Evolutionary conservation across 1,139 yeast genomes (phyloP).

Genomic region (Diutina scorzettiae): DNA sequence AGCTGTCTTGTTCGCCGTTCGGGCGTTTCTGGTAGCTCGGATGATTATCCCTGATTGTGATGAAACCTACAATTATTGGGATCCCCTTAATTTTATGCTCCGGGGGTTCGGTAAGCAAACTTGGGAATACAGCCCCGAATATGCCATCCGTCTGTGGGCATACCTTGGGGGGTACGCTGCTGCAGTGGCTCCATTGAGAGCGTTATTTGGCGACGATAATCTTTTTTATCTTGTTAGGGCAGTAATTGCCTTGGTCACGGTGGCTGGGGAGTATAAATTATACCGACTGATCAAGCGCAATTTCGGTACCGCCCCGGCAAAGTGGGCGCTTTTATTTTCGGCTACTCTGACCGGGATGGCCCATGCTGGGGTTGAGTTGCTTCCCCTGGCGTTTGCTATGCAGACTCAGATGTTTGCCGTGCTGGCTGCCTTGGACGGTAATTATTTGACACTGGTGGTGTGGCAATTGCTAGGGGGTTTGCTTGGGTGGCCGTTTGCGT

Average conservation of each 20-base stretch:
- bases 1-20: conserved; percentile 19
- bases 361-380: conserved; percentile 73
- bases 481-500: conserved; percentile 86
- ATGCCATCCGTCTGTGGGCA: conserved; percentile 79
- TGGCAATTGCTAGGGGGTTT: conserved; percentile 58
- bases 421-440: conserved; percentile 16
- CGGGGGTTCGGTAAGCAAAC: conserved; percentile 88
- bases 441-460: conserved; percentile 7
- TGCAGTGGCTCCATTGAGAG: background rate
- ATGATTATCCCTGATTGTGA: conserved; percentile 81
- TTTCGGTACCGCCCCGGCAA: conserved; percentile 29
- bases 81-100: conserved; percentile 68
- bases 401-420: conserved; percentile 47
- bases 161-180: conserved; percentile 45
- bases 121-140: conserved; percentile 93
- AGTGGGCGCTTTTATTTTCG: conserved; percentile 45
- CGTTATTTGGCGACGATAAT: conserved; percentile 13
- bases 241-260: conserved; percentile 41
- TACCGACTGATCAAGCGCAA: conserved; percentile 29
- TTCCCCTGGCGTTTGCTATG: conserved; percentile 86
- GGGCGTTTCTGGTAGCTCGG: conserved; percentile 36
- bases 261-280: conserved; percentile 41
- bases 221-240: conserved; percentile 45
- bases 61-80: conserved; percentile 76
- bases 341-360: conserved; percentile 53